phyloP scores from a whole-genome alignment of 805 yeast species.

The Lachancea cidri region DNA sequence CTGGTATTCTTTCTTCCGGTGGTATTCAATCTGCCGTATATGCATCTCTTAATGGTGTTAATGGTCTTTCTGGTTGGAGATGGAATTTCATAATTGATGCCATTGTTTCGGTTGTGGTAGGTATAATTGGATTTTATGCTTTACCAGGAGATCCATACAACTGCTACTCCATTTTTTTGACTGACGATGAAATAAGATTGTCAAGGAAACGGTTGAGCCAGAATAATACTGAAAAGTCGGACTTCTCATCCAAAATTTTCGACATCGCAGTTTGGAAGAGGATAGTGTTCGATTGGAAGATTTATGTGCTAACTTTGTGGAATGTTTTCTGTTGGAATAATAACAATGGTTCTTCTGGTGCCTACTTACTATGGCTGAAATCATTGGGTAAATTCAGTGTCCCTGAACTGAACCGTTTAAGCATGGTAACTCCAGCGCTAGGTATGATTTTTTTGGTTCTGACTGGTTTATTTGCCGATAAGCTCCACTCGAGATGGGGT shows the following conservation, averaged over 20 bases:
- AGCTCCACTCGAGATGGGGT: slow-evolving; percentile 48
- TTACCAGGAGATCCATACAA: slow-evolving; percentile 65
- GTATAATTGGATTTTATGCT: slow-evolving; percentile 47
- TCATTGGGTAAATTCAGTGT: slow-evolving; percentile 39
- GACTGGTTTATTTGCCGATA: slow-evolving; percentile 40
- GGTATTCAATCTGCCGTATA: slow-evolving; percentile 55
- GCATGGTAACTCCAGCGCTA: slow-evolving; percentile 52
- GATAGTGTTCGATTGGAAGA: slow-evolving; percentile 51
- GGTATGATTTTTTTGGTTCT: slow-evolving; percentile 39
- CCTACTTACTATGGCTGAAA: slow-evolving; percentile 56
- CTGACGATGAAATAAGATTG: slow-evolving; percentile 52
- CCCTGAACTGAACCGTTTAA: slow-evolving; percentile 42
- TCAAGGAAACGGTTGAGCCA: slow-evolving; percentile 42
- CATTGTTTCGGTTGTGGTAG: slow-evolving; percentile 52
- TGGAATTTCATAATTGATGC: slow-evolving; percentile 72
- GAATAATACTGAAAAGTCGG: slow-evolving; percentile 31
- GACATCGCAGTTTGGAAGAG: slow-evolving; percentile 46
- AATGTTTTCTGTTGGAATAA: slow-evolving; percentile 56
- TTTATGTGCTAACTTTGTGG: slow-evolving; percentile 49
- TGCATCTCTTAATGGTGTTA: slow-evolving; percentile 41
- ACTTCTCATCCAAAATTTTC: slow-evolving; percentile 33
- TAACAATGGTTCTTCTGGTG: slow-evolving; percentile 47
- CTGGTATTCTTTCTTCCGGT: slow-evolving; percentile 60
- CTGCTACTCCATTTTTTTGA: slow-evolving; percentile 47
- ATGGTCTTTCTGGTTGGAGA: slow-evolving; percentile 61